phyloP scores from a whole-genome alignment of 177 flowering plant species.

The Vitis hybrid region DNA sequence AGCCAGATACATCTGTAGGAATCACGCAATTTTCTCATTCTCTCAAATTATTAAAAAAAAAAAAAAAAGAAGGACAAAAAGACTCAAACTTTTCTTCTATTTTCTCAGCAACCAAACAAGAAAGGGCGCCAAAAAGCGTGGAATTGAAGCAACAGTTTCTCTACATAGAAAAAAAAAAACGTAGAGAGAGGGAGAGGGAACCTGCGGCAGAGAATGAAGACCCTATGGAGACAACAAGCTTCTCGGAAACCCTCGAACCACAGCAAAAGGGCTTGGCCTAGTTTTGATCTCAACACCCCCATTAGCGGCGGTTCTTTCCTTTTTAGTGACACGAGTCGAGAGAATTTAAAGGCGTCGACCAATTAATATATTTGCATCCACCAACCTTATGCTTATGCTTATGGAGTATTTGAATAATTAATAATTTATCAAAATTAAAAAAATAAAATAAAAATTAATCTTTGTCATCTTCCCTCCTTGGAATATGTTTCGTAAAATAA shows the following conservation, averaged over 20 bases:
- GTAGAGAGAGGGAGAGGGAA: conserved; percentile 12
- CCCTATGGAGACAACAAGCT: conserved; percentile 82
- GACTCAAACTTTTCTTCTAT: neutral
- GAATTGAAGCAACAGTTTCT: neutral
- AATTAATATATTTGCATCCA: too few species aligned
- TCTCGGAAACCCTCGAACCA: conserved; percentile 75
- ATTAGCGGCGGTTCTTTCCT: conserved; percentile 1
- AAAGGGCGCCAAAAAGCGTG: neutral
- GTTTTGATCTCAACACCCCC: conserved; percentile 19
- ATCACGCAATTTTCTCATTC: neutral
- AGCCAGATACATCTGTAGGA: too few species aligned
- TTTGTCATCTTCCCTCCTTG: too few species aligned
- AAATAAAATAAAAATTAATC: too few species aligned
- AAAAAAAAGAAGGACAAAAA: neutral
- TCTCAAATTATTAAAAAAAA: too few species aligned
- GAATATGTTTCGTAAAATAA: too few species aligned
- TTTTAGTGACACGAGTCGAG: neutral
- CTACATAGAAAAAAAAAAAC: neutral
- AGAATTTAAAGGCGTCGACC: neutral
- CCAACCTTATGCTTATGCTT: too few species aligned
- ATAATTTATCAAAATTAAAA: too few species aligned
- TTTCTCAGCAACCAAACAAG: conserved; percentile 4
- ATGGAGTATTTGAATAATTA: too few species aligned
- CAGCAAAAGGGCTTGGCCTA: conserved; percentile 45
- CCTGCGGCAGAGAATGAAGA: conserved; percentile 65